phyloP scores from a whole-genome alignment of 2,329 filamentous ascomycete species.

The Alternaria burnsii region DNA sequence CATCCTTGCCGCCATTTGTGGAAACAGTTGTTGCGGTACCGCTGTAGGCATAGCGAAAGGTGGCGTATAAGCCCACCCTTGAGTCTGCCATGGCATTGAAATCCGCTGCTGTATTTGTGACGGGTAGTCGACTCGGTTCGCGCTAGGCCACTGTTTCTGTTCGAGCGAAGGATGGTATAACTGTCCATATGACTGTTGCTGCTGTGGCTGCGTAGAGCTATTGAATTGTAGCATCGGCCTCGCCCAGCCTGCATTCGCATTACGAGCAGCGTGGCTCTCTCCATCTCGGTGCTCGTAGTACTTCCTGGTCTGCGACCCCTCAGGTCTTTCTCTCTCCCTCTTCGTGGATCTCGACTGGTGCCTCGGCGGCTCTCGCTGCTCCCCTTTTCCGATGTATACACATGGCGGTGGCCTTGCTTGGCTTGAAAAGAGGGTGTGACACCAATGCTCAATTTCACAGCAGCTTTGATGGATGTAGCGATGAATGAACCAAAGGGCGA shows the following conservation, averaged over 20 bases:
- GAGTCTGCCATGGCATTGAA: slow-evolving; percentile 4
- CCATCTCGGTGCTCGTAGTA: background rate
- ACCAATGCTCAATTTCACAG: slow-evolving; percentile 28
- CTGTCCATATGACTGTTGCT: slow-evolving; percentile 6
- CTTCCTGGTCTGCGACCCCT: slow-evolving; percentile 5
- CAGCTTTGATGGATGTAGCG: slow-evolving; percentile 29
- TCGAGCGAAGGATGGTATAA: background rate
- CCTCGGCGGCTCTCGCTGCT: slow-evolving; percentile 8
- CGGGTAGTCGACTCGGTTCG: background rate
- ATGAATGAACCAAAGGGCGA: slow-evolving; percentile 27
- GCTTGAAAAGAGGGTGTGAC: slow-evolving; percentile 11
- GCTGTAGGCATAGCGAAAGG: background rate
- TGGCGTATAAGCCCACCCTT: slow-evolving; percentile 1
- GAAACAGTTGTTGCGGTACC: background rate
- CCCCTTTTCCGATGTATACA: slow-evolving; percentile 4
- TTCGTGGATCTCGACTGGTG: slow-evolving; percentile 10
- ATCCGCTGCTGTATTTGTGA: background rate
- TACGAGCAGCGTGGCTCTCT: background rate
- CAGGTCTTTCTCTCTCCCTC: background rate
- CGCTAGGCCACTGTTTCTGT: background rate
- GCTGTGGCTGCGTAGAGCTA: slow-evolving; percentile 3
- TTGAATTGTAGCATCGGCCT: slow-evolving; percentile 6
- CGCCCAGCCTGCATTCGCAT: slow-evolving; percentile 1
- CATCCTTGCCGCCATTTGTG: background rate
- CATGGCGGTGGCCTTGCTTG: background rate